Percentiles rank a stretch among this genome's conserved stretches.
Conservation (phyloP, 208 protist species). For the Leishmania amazonensis region DNA sequence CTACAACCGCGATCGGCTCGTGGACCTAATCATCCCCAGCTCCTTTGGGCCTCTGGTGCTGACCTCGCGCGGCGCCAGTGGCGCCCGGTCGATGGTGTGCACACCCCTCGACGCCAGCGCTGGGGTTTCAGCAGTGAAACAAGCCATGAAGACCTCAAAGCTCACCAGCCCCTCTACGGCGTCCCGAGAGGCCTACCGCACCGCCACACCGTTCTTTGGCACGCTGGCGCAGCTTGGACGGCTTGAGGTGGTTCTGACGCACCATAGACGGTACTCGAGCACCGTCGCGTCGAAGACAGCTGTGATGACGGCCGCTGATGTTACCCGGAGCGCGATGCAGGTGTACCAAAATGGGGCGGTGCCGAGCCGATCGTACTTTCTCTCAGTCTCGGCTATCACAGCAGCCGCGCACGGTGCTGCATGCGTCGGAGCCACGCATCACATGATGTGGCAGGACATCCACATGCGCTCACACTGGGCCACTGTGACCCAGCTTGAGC, state of each 20-base stretch:
- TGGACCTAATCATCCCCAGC: constrained; percentile 67
- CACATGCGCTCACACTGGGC: constrained; percentile 51
- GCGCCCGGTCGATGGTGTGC: constrained; percentile 10
- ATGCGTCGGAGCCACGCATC: constrained; percentile 53
- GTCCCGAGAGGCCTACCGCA: constrained; percentile 22
- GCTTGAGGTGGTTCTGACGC: constrained; percentile 39
- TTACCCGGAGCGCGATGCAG: not conserved
- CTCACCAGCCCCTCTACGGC: not conserved
- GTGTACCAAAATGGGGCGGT: constrained; percentile 41
- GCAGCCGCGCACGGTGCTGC: constrained; percentile 31
- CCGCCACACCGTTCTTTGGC: constrained; percentile 53
- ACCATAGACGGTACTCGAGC: constrained; percentile 24
- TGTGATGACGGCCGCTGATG: not conserved
- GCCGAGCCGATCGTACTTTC: constrained; percentile 49
- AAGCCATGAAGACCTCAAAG: not conserved
- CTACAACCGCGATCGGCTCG: constrained; percentile 60
- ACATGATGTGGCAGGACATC: constrained; percentile 65
- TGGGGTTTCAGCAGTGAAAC: constrained; percentile 20
- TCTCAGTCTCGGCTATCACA: constrained; percentile 43
- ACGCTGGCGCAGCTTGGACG: constrained; percentile 32
- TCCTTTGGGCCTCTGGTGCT: constrained; percentile 64
- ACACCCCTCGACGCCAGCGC: constrained; percentile 19
- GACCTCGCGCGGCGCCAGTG: constrained; percentile 8
- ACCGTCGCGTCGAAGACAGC: constrained; percentile 4
- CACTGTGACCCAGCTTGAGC: constrained; percentile 41